phyloP scores from a whole-genome alignment of 2,329 filamentous ascomycete genomes.

The Paecilomyces variotii region DNA sequence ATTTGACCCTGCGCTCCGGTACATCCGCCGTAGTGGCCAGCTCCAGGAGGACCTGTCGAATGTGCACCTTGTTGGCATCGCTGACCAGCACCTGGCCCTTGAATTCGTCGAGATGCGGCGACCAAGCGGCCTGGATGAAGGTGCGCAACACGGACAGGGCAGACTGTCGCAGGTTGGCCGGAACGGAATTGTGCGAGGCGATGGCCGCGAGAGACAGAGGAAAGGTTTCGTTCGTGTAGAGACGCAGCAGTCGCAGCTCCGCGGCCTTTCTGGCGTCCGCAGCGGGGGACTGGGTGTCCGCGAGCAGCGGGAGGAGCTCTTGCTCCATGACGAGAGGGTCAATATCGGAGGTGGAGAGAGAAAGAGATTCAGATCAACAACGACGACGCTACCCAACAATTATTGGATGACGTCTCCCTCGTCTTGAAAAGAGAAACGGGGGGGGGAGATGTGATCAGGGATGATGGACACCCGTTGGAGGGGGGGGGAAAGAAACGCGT shows the following conservation, averaged over 20 bases:
- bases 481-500: background rate
- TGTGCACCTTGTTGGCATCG: constrained; percentile 63
- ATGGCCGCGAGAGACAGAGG: constrained; percentile 74
- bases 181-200: constrained; percentile 65
- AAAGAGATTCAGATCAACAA: background rate
- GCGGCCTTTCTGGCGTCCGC: constrained; percentile 75
- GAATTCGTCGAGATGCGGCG: constrained; percentile 63
- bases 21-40: constrained; percentile 65
- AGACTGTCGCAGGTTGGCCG: constrained; percentile 70
- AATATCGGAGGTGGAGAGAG: background rate
- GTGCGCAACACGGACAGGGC: constrained; percentile 72
- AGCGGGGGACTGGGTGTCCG: constrained; percentile 71
- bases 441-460: background rate
- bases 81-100: constrained; percentile 59
- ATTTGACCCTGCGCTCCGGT: constrained; percentile 75
- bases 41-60: constrained; percentile 67
- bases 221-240: constrained; percentile 62
- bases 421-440: background rate
- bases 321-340: constrained; percentile 63
- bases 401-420: background rate
- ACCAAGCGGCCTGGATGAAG: constrained; percentile 83
- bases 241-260: constrained; percentile 69
- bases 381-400: background rate
- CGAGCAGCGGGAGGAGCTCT: constrained; percentile 79
- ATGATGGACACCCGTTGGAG: background rate